A percentile compares a stretch with the other conserved stretches of the same genome.
These are phyloP conservation scores for Suillus cothurnatus DNA, from an alignment of 768 basidiomycete genomes.

Conservation along the genomic window DNA sequence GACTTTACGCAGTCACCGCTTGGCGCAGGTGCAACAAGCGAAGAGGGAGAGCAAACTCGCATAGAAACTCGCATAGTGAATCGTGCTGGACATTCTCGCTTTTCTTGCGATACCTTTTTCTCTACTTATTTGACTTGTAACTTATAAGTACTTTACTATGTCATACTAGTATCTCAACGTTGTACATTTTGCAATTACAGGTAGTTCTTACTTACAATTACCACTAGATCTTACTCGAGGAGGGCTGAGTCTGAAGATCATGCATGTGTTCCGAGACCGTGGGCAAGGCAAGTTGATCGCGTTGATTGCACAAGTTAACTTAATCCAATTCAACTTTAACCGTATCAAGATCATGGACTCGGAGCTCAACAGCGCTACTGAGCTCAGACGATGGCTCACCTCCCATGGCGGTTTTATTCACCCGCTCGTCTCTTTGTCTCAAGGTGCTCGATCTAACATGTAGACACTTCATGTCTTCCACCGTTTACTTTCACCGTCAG, in stretches of 20 bases:
- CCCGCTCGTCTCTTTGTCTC: slow-evolving; percentile 41
- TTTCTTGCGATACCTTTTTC: neutral
- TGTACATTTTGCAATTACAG: too few relatives aligned
- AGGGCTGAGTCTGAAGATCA: too few relatives aligned
- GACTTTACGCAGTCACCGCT: slow-evolving; percentile 70
- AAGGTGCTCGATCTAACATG: slow-evolving; percentile 41
- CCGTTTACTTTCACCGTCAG: slow-evolving; percentile 29
- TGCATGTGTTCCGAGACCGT: too few relatives aligned
- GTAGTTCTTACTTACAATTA: too few relatives aligned
- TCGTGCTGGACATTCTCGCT: neutral
- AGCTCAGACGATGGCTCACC: slow-evolving; percentile 53
- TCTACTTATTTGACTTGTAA: neutral
- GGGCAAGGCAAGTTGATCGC: too few relatives aligned
- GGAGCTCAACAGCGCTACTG: neutral
- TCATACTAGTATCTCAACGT: too few relatives aligned
- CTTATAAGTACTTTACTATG: too few relatives aligned
- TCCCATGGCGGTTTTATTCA: slow-evolving; percentile 55
- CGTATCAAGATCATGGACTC: too few relatives aligned
- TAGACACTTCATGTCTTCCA: slow-evolving; percentile 4
- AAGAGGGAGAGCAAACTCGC: slow-evolving; percentile 80
- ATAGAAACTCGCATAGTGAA: slow-evolving; percentile 49
- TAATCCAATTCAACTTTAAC: neutral
- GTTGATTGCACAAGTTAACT: neutral
- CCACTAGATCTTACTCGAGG: too few relatives aligned
- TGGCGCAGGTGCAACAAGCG: slow-evolving; percentile 79